phyloP scores from a whole-genome alignment of 345 rosid species.

The Populus nigra region DNA sequence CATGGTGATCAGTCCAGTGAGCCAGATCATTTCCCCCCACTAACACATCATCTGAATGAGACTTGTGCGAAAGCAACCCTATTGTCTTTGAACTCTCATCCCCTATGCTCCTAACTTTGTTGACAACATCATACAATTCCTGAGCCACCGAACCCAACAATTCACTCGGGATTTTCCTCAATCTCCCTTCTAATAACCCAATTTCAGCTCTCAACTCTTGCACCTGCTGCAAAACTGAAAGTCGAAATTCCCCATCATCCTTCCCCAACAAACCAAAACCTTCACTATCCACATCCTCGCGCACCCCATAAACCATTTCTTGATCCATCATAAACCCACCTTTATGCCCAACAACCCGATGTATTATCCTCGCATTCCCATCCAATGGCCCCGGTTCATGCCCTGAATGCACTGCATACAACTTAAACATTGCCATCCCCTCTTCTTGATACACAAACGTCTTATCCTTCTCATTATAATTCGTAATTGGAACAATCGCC shows the following conservation, averaged over 20 bases:
- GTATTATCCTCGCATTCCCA: slow-evolving; percentile 98
- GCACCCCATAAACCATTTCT: slow-evolving; percentile 78
- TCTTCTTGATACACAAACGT: slow-evolving; percentile 94
- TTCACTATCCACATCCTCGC: slow-evolving; percentile 71
- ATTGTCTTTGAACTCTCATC: slow-evolving; percentile 63
- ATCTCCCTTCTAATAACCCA: slow-evolving; percentile 64
- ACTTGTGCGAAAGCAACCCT: slow-evolving; percentile 54
- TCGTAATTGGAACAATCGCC: slow-evolving; percentile 91
- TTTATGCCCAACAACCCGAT: slow-evolving; percentile 88
- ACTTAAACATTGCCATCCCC: slow-evolving; percentile 86
- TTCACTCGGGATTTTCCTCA: slow-evolving; percentile 58
- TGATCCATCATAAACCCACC: slow-evolving; percentile 72
- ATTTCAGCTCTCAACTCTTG: slow-evolving; percentile 73
- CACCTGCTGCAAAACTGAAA: slow-evolving; percentile 70
- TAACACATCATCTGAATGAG: slow-evolving; percentile 61
- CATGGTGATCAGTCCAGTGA: slow-evolving; percentile 77
- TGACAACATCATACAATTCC: slow-evolving; percentile 66
- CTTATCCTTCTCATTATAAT: slow-evolving; percentile 93
- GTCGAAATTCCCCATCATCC: slow-evolving; percentile 66
- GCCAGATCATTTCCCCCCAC: slow-evolving; percentile 77
- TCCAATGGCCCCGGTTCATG: slow-evolving; percentile 96
- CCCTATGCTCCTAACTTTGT: slow-evolving; percentile 69
- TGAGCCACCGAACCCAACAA: slow-evolving; percentile 65
- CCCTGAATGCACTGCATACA: slow-evolving; percentile 96
- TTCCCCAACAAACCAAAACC: slow-evolving; percentile 64